phyloP scores from a whole-genome alignment of 2,329 filamentous ascomycete species.

The Parastagonospora nodorum region DNA sequence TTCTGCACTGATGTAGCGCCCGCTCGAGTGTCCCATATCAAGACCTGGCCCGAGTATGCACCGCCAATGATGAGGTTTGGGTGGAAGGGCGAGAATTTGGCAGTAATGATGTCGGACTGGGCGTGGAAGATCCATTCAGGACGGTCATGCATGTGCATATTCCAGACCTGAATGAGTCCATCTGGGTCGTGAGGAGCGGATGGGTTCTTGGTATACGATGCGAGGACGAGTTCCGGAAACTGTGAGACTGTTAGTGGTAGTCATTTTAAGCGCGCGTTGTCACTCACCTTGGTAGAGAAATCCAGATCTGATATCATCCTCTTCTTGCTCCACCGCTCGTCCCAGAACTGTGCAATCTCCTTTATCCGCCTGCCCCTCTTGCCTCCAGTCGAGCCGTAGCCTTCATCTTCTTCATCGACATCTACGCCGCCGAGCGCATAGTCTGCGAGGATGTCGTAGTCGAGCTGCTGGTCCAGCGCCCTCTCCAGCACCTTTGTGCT shows the following conservation, averaged over 20 bases:
- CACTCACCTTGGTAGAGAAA: constrained; percentile 81
- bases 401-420: constrained; percentile 82
- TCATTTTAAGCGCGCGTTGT: not conserved
- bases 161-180: constrained; percentile 96
- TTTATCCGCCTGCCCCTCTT: constrained; percentile 77
- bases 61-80: constrained; percentile 95
- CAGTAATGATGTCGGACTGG: constrained; percentile 91
- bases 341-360: constrained; percentile 91
- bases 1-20: constrained; percentile 86
- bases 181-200: constrained; percentile 92
- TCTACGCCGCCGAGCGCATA: constrained; percentile 80
- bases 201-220: constrained; percentile 96
- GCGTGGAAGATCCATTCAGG: constrained; percentile 97
- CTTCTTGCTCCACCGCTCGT: constrained; percentile 95
- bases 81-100: constrained; percentile 98
- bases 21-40: constrained; percentile 94
- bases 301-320: constrained; percentile 94
- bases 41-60: constrained; percentile 93
- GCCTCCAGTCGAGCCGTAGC: constrained; percentile 69
- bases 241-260: constrained; percentile 39
- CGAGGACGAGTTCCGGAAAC: constrained; percentile 89
- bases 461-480: constrained; percentile 89
- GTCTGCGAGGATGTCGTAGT: constrained; percentile 94
- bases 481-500: constrained; percentile 97
- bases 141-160: constrained; percentile 88